Conservation (phyloP, 2,329 filamentous ascomycete species). For the Pseudodiploospora longispora region DNA sequence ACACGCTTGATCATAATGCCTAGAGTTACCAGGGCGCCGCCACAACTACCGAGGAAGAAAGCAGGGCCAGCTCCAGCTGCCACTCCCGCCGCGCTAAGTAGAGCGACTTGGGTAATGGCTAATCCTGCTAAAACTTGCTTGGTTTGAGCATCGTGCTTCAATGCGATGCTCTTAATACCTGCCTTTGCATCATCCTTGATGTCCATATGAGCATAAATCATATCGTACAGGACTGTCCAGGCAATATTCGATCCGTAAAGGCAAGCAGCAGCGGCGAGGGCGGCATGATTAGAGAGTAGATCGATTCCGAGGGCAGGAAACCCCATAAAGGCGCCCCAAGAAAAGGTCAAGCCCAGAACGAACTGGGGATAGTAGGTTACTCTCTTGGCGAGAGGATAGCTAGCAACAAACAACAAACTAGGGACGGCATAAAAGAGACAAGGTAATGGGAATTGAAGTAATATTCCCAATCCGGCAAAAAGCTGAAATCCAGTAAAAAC, state of each 20-base stretch:
- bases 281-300: constrained; percentile 54
- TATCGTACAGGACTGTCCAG: constrained; percentile 86
- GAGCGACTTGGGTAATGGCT: constrained; percentile 57
- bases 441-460: constrained; percentile 65
- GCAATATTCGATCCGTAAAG: constrained; percentile 73
- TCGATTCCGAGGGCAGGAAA: constrained; percentile 78
- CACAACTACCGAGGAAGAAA: constrained; percentile 61
- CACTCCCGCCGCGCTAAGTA: constrained; percentile 62
- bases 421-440: constrained; percentile 75
- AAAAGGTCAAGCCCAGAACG: constrained; percentile 76
- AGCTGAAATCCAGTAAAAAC: constrained; percentile 69
- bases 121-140: constrained; percentile 67
- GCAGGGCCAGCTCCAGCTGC: constrained; percentile 60
- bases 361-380: constrained; percentile 83
- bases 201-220: constrained; percentile 92
- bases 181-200: constrained; percentile 78
- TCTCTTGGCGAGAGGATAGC: constrained; percentile 77
- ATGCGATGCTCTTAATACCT: constrained; percentile 80
- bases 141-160: constrained; percentile 69
- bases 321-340: constrained; percentile 82
- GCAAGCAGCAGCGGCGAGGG: constrained; percentile 56
- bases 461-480: constrained; percentile 61
- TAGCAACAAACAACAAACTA: constrained; percentile 62
- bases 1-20: constrained; percentile 61
- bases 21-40: constrained; percentile 52